These are phyloP conservation scores for Leishmania amazonensis DNA, from an alignment of 208 protist species.

Conservation along the genomic window DNA sequence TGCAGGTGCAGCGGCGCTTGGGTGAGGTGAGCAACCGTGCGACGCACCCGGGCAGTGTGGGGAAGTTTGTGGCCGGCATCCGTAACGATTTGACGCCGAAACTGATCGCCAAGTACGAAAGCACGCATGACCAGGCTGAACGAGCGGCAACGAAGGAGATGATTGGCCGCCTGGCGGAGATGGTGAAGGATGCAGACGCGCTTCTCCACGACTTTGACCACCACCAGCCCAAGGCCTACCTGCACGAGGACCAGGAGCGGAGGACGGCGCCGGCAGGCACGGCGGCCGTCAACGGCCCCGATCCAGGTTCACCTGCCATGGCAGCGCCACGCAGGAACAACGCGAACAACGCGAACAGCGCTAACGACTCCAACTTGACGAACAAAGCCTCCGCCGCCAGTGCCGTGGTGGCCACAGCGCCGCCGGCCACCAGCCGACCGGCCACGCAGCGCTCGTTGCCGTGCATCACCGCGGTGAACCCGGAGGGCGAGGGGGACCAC, in stretches of 20 bases:
- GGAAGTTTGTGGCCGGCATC: conserved; percentile 75
- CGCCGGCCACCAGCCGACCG: background rate
- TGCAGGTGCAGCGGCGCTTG: conserved; percentile 67
- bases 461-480: conserved; percentile 20
- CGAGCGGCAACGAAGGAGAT: conserved; percentile 53
- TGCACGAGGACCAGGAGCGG: conserved; percentile 47
- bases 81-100: conserved; percentile 59
- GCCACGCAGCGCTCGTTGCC: conserved; percentile 15
- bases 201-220: conserved; percentile 74
- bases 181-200: conserved; percentile 67
- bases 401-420: background rate
- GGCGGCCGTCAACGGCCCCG: background rate
- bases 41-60: conserved; percentile 71
- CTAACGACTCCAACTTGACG: background rate
- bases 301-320: background rate
- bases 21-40: conserved; percentile 68
- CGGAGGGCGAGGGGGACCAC: conserved; percentile 16
- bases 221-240: conserved; percentile 76
- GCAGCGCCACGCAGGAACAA: background rate
- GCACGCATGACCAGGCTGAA: conserved; percentile 31
- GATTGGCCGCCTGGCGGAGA: conserved; percentile 62
- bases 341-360: background rate
- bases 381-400: background rate
- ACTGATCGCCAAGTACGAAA: conserved; percentile 56
- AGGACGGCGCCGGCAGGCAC: background rate